Conservation (phyloP, 306 rosid species). For the Cicer pinnatifidum region DNA sequence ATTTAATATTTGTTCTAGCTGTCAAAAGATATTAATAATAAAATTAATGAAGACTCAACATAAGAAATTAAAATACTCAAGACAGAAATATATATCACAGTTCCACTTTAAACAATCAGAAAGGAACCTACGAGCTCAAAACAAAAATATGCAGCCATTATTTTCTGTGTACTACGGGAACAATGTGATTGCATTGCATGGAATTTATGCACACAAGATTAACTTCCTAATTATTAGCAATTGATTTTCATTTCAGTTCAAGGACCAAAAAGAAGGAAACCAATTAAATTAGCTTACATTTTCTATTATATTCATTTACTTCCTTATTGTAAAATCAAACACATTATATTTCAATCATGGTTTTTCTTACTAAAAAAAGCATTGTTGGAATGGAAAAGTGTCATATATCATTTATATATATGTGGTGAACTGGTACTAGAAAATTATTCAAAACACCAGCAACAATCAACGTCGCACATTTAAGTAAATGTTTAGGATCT, state of each 20-base stretch:
- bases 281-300: constrained; percentile 16
- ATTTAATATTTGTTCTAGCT: constrained; percentile 7
- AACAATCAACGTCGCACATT: too few relatives aligned
- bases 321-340: neutral
- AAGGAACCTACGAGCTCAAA: constrained; percentile 27
- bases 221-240: constrained; percentile 10
- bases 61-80: neutral
- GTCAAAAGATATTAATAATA: too few relatives aligned
- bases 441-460: too few relatives aligned
- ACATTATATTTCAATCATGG: neutral
- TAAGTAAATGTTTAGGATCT: too few relatives aligned
- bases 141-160: constrained; percentile 1
- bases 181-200: neutral
- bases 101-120: neutral
- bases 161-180: neutral
- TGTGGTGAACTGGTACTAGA: too few relatives aligned
- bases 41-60: too few relatives aligned
- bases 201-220: neutral
- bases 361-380: neutral
- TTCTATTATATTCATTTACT: neutral
- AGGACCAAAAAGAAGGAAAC: neutral
- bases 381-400: too few relatives aligned
- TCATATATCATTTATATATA: too few relatives aligned
- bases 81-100: neutral
- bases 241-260: constrained; percentile 5